Evolutionary conservation across 2,329 filamentous ascomycete species (phyloP), one percentile per base, ranked within the genome.

Genomic region (Akanthomyces lecanii): DNA sequence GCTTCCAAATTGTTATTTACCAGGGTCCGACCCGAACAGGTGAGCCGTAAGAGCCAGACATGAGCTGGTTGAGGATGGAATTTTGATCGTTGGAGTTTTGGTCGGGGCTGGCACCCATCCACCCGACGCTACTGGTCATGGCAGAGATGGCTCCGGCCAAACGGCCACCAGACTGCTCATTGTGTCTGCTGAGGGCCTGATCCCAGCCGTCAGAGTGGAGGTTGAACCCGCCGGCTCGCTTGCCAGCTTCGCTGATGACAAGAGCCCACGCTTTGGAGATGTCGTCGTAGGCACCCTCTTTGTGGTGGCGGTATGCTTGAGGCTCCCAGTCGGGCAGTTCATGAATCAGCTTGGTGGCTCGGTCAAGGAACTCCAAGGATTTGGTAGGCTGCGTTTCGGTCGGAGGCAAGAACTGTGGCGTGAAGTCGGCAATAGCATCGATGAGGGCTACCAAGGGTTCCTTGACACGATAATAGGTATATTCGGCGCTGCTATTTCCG

Each of bases 201-300:
- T 98, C 94, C 95, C 95, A 99, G 64, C 91, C 91, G 60, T 90
- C 92, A 53, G 92, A 91, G 71, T 97, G 91, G 67, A 99, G 73
- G 67, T 91, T 87, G 70, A 98, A 95, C 40, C 95, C 95, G 33
- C 92, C 93, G 12, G 92, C 94, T 68, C 90, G 85, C 79, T 98
- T 98, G 25, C 90, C 88, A 2, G 92, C 92, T 75, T 99, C 95
- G 65, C 88, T 89, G 68, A 99, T 90, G 56, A 97, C 94, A 68
- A 96, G 76, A 18, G 91, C 88, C 95, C 95, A 99, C 1, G 95
- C 95, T 71, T 89, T 92, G 30, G 91, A 89, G 66, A 99, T 93
- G 73, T 98, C 95, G 71, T 99, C 94, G 72, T 99, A 99, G 7
- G 94, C 93, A 66, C 92, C 92, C 68, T 97, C 89, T 76, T 97